These are phyloP conservation scores for Trichosporon asahii DNA, from an alignment of 1,284 basidiomycete species.

Conservation along the genomic window DNA sequence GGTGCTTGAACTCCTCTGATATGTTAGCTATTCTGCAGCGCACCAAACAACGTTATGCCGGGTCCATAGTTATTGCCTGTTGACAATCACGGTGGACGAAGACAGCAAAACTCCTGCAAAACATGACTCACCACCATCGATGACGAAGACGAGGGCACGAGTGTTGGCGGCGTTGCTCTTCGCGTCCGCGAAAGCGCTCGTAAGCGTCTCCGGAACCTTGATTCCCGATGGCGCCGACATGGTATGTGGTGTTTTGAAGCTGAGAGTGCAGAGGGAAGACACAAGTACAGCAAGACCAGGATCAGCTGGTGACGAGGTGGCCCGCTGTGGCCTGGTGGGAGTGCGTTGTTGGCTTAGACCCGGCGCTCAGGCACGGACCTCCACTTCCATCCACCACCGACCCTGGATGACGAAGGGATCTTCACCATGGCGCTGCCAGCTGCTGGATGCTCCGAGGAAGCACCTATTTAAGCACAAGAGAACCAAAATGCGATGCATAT, in stretches of 20 bases:
- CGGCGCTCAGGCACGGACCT: constrained; percentile 13
- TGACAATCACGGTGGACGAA: too few species aligned
- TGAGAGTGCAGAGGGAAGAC: background rate
- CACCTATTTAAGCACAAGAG: background rate
- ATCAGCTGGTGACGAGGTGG: background rate
- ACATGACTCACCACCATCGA: constrained; percentile 45
- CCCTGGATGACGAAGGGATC: constrained; percentile 1
- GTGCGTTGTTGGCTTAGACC: constrained; percentile 1
- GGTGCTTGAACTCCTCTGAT: constrained; percentile 42
- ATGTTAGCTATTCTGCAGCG: too few species aligned
- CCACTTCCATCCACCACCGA: background rate
- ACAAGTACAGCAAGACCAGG: background rate
- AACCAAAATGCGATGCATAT: constrained; percentile 16
- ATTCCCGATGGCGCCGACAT: constrained; percentile 53
- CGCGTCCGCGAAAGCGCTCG: constrained; percentile 41
- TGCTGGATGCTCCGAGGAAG: background rate
- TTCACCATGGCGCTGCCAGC: background rate
- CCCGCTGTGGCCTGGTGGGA: background rate
- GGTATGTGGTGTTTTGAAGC: constrained; percentile 7
- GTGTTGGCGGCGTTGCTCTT: constrained; percentile 30
- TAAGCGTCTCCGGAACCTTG: constrained; percentile 43
- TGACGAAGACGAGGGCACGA: constrained; percentile 49
- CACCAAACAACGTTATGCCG: too few species aligned
- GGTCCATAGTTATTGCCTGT: too few species aligned
- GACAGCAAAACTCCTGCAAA: too few species aligned